phyloP scores from a whole-genome alignment of 768 basidiomycete species.

The Baorangia bicolor region DNA sequence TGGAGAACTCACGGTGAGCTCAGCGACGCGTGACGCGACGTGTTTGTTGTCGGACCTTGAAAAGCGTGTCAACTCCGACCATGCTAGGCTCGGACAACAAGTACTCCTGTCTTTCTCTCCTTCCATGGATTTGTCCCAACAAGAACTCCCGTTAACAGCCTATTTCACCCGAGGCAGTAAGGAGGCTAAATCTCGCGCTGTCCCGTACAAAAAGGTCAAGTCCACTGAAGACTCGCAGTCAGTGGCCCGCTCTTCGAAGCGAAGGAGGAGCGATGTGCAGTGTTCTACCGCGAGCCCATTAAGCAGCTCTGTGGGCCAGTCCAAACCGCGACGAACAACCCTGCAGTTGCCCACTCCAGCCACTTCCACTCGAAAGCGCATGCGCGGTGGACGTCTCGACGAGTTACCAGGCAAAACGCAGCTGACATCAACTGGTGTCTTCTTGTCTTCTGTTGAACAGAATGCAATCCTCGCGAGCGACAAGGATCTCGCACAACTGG shows the following conservation, averaged over 20 bases:
- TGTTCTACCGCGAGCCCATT: background rate
- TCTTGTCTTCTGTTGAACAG: background rate
- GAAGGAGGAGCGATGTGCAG: conserved; percentile 10
- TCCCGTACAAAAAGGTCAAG: conserved; percentile 2
- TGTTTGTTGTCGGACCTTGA: conserved; percentile 27
- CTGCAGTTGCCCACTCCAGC: conserved; percentile 27
- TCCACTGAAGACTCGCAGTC: background rate
- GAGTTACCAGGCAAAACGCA: background rate
- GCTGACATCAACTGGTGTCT: background rate
- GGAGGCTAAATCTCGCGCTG: conserved; percentile 2
- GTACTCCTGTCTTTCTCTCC: background rate
- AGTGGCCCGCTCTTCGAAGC: conserved; percentile 17
- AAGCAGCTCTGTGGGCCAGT: background rate
- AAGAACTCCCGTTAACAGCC: conserved; percentile 33
- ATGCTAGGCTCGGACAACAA: background rate
- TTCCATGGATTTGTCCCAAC: conserved; percentile 33
- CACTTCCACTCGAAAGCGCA: conserved; percentile 19
- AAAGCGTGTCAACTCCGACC: conserved; percentile 44
- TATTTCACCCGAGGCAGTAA: conserved; percentile 23
- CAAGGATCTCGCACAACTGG: conserved; percentile 3
- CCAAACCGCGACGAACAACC: background rate
- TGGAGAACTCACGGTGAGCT: background rate
- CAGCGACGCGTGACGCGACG: conserved; percentile 19
- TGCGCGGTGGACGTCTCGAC: background rate
- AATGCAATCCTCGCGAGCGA: background rate